Evolutionary conservation across 1,284 basidiomycete species (phyloP), one percentile per base, ranked within the genome.

Genomic region (Blastosporella zonata): DNA sequence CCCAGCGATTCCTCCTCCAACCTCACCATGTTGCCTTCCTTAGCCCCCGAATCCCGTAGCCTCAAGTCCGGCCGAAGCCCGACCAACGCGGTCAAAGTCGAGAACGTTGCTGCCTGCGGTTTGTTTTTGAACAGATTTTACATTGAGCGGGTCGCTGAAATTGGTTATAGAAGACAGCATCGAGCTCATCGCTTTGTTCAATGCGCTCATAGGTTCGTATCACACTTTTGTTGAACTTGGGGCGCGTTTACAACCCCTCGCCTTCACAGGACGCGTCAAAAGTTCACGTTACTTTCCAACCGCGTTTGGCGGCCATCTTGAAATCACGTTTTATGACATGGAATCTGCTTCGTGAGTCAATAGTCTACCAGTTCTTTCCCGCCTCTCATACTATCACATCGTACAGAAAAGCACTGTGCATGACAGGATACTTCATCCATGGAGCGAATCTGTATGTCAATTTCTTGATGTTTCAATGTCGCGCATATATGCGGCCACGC

Each of bases 341-440:
- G 78, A 80, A 53, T 67, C 72, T 15, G 74, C 74, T 27, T 70
- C 69, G 81, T 59, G 81, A 54, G 49, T 61, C 59, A 7, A 35
- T 13, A 40, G 20, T 40, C 23, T 20, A 27, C 37, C 4, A 13
- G 6, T 34, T 6, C 20, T 17, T 36, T 42, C n/a, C 17, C 41
- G 35, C 36, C 6, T 33, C 37, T 41, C 17, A 38, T 28, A 38
- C 35, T 35, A 52, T 28, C 54, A 28, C 22, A 20, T 13, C 39
- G 13, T 42, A 22, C 53, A 86, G 83, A 51, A 84, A 84, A 65
- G 79, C 82, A 1, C 58, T 85, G 43, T 79, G 78, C 59, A 81
- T 85, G 81, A 75, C 78, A 23, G 82, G 82, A 35, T 84, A 83
- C 58, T 78, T 68, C 25, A 63, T 84, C n/a, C 73, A 72, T 17